Percentiles rank a stretch among this genome's conserved stretches.
Conservation (phyloP, 2,329 filamentous ascomycete genomes). For the Elsinoe fawcettii region DNA sequence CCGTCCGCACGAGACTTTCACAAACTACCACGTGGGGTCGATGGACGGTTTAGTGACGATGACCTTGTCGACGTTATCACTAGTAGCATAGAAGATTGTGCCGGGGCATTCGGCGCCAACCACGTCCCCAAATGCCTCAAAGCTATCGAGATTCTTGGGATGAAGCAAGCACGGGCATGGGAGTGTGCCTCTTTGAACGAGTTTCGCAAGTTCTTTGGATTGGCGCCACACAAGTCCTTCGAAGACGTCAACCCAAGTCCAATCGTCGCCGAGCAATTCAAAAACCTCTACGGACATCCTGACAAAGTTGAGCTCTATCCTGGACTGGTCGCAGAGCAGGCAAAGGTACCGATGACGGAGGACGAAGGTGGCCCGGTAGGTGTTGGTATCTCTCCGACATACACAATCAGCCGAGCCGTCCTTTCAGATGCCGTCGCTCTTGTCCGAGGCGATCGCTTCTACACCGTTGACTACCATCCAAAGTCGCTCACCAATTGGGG, state of each 20-base stretch:
- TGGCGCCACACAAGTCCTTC: slow-evolving; percentile 68
- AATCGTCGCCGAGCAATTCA: slow-evolving; percentile 57
- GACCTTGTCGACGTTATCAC: slow-evolving; percentile 64
- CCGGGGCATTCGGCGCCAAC: slow-evolving; percentile 51
- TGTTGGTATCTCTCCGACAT: slow-evolving; percentile 66
- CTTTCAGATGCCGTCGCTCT: slow-evolving; percentile 72
- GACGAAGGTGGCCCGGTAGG: too few relatives aligned
- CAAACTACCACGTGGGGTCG: slow-evolving; percentile 53
- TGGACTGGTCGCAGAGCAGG: slow-evolving; percentile 67
- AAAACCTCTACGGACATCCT: slow-evolving; percentile 62
- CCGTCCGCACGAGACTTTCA: slow-evolving; percentile 51
- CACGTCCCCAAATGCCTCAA: slow-evolving; percentile 68
- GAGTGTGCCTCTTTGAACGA: slow-evolving; percentile 73
- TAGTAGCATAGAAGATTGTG: slow-evolving; percentile 67
- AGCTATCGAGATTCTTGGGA: slow-evolving; percentile 71
- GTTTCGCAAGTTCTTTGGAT: slow-evolving; percentile 72
- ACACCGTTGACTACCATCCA: slow-evolving; percentile 63
- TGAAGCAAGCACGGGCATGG: slow-evolving; percentile 69
- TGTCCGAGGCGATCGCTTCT: slow-evolving; percentile 69
- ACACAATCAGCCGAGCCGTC: slow-evolving; percentile 69
- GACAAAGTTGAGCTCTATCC: slow-evolving; percentile 77
- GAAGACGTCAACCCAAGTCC: slow-evolving; percentile 78
- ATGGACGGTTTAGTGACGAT: slow-evolving; percentile 67
- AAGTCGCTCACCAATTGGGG: slow-evolving; percentile 15
- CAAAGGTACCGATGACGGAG: slow-evolving; percentile 62